phyloP scores from a whole-genome alignment of 352 stramenopile genomes.

The Phytophthora megakarya region DNA sequence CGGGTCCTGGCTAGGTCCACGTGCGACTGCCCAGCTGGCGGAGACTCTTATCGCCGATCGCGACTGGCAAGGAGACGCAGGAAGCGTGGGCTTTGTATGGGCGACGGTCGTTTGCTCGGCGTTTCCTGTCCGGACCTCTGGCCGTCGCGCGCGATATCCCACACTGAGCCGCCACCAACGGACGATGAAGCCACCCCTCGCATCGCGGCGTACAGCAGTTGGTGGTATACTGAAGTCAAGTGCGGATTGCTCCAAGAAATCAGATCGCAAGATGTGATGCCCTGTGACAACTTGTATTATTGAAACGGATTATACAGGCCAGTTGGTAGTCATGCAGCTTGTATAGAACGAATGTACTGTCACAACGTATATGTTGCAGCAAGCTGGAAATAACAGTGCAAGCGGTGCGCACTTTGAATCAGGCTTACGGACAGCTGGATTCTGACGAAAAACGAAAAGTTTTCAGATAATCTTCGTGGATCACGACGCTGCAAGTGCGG shows the following conservation, averaged over 20 bases:
- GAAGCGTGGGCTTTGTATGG: background rate
- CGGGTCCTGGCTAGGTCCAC: constrained; percentile 27
- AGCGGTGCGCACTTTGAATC: constrained; percentile 10
- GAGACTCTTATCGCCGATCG: constrained; percentile 38
- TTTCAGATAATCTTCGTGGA: constrained; percentile 17
- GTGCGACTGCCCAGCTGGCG: constrained; percentile 38
- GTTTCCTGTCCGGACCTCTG: constrained; percentile 34
- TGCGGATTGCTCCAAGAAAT: constrained; percentile 13
- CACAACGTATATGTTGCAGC: no score
- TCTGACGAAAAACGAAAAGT: constrained; percentile 3
- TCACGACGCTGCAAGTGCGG: constrained; percentile 4
- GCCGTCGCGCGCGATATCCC: constrained; percentile 33
- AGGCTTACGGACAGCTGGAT: constrained; percentile 15
- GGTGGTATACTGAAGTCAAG: constrained; percentile 24
- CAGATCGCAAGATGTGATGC: constrained; percentile 1
- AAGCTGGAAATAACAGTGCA: no score
- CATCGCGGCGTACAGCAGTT: background rate
- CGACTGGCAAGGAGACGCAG: constrained; percentile 19
- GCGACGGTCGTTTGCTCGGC: constrained; percentile 25
- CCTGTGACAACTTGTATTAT: background rate
- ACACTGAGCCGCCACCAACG: constrained; percentile 28
- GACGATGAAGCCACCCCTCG: constrained; percentile 11
- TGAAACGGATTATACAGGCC: background rate
- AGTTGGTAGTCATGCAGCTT: background rate
- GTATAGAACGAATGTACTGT: no score